Evolutionary conservation across 495 filamentous ascomycete species (phyloP), one percentile per base, ranked within the genome.

Genomic region (Penicillium alfredii): DNA sequence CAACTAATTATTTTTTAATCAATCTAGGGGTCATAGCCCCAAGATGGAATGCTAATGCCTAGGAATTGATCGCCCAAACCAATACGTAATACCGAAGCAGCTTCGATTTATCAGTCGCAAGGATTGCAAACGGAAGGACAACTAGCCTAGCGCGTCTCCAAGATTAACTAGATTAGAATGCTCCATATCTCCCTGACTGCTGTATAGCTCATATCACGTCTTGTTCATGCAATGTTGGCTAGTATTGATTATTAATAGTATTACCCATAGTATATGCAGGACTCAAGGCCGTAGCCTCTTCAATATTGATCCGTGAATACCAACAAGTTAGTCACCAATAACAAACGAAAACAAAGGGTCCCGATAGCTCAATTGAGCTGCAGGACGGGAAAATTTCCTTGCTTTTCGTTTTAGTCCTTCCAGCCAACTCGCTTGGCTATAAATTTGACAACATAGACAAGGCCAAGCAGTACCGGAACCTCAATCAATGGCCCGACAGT

Each of bases 401-500:
- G 9, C 5, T 9, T 23, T 5, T 6, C 21, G n/a, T 23, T 9
- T 23, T 9, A 23, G 21, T 23, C 21, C 21, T 23, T 23, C 21
- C 21, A 23, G 21, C 21, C 21, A 5, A 9, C 21, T 32, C 53
- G 40, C 30, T 37, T 23, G 21, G 21, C 21, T 23, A 23, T 23
- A 23, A 23, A 23, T 14, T 71, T 80, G 10, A 86, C 74, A 5
- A 82, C 72, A 66, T 93, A 94, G 9, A 95, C 90, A 48, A 94
- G 63, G 1, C 67, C 78, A 33, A 96, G 48, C 46, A 94, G 49
- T 9, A 94, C 88, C 1, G 89, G 89, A 9, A 96, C 89, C 55
- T 95, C 89, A 43, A 96, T 85, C 49, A 97, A 56, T 8, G 89
- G 90, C 3, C 89, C 89, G 0, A 94, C 88, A 1, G 88, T 94